phyloP scores from a whole-genome alignment of 306 rosid species.

The Mucuna pruriens region DNA sequence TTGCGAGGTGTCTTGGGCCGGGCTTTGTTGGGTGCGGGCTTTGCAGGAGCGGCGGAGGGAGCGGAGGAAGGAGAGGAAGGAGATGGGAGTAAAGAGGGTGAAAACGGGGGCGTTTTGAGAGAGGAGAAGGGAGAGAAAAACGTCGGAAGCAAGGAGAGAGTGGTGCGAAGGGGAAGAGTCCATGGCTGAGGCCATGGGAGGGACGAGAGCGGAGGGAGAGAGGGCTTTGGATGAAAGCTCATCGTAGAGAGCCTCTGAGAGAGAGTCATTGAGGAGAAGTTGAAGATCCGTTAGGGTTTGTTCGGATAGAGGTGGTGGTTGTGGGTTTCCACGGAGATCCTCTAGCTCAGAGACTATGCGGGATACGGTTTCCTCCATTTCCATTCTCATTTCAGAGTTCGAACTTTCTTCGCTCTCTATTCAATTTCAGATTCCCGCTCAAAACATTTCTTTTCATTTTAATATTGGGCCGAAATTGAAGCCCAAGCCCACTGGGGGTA shows the following conservation, averaged over 20 bases:
- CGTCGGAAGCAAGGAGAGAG: slow-evolving; percentile 70
- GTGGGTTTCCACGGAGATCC: slow-evolving; percentile 52
- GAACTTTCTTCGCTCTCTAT: too few relatives aligned
- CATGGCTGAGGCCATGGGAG: slow-evolving; percentile 68
- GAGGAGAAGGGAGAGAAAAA: slow-evolving; percentile 73
- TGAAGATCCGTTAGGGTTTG: slow-evolving; percentile 68
- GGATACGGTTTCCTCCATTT: slow-evolving; percentile 58
- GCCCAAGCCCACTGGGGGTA: background rate
- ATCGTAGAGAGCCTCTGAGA: slow-evolving; percentile 50
- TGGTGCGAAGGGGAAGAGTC: slow-evolving; percentile 60
- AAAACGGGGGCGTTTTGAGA: slow-evolving; percentile 81
- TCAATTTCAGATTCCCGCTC: slow-evolving; percentile 27
- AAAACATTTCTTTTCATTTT: background rate
- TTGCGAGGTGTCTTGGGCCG: slow-evolving; percentile 6
- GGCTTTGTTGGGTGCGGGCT: slow-evolving; percentile 27
- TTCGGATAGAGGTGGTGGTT: slow-evolving; percentile 53
- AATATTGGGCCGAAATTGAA: background rate
- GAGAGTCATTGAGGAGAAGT: slow-evolving; percentile 48
- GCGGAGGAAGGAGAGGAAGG: slow-evolving; percentile 84
- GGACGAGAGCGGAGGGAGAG: slow-evolving; percentile 64
- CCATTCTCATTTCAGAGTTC: background rate
- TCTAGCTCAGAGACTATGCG: slow-evolving; percentile 68
- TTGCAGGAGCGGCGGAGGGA: slow-evolving; percentile 77
- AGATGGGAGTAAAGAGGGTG: slow-evolving; percentile 83
- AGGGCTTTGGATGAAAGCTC: slow-evolving; percentile 40